These are phyloP conservation scores for Penicillium sp. DNA, from an alignment of 2,329 filamentous ascomycete species.

Conservation along the genomic window DNA sequence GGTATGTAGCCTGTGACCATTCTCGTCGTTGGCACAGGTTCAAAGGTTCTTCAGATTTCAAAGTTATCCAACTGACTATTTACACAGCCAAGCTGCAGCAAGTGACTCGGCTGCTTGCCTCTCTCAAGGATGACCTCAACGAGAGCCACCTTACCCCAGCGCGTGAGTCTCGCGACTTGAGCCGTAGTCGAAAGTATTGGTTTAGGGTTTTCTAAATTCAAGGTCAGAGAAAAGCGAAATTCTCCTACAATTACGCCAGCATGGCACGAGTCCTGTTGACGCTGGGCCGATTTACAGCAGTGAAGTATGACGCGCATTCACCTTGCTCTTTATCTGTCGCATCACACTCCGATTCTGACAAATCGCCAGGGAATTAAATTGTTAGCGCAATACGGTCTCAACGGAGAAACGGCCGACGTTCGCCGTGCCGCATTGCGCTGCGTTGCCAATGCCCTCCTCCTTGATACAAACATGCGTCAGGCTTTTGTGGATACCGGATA, in stretches of 20 bases:
- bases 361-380: slow-evolving; percentile 62
- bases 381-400: slow-evolving; percentile 67
- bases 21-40: background rate
- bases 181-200: slow-evolving; percentile 3
- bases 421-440: slow-evolving; percentile 74
- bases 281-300: slow-evolving; percentile 80
- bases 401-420: slow-evolving; percentile 55
- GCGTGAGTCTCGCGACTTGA: slow-evolving; percentile 44
- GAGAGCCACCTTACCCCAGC: slow-evolving; percentile 53
- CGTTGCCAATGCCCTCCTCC: slow-evolving; percentile 75
- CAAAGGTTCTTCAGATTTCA: background rate
- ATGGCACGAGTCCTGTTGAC: slow-evolving; percentile 65
- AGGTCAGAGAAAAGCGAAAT: slow-evolving; percentile 33
- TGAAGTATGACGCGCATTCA: slow-evolving; percentile 48
- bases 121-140: slow-evolving; percentile 57
- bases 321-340: background rate
- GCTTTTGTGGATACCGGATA: slow-evolving; percentile 66
- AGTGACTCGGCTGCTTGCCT: slow-evolving; percentile 58
- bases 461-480: slow-evolving; percentile 63
- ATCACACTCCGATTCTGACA: slow-evolving; percentile 12
- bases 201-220: background rate
- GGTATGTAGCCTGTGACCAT: slow-evolving; percentile 15
- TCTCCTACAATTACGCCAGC: slow-evolving; percentile 64
- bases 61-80: background rate
- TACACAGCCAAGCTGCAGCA: slow-evolving; percentile 59